Evolutionary conservation across 352 stramenopile genomes (phyloP).

Genomic region (Phytophthora pisi): DNA sequence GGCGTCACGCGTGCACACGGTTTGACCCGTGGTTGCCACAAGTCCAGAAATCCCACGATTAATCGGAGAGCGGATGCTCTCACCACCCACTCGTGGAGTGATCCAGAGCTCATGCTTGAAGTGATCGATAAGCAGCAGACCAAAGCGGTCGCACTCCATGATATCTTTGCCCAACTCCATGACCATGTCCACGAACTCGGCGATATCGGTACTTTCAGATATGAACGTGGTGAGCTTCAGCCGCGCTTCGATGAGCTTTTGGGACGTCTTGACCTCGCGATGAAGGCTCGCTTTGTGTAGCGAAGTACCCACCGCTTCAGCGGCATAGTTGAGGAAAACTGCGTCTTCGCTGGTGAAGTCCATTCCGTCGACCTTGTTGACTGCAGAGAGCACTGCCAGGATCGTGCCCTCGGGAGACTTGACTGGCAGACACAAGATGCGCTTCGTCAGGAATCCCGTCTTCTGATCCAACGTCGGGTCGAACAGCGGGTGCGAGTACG

Average conservation of each 20-base stretch:
- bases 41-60: conserved; percentile 73
- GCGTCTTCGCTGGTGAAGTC: conserved; percentile 74
- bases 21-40: conserved; percentile 63
- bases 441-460: conserved; percentile 63
- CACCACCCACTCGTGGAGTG: conserved; percentile 52
- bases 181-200: conserved; percentile 69
- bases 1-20: conserved; percentile 64
- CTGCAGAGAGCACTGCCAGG: conserved; percentile 65
- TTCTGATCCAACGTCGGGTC: conserved; percentile 73
- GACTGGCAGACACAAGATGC: conserved; percentile 68
- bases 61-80: conserved; percentile 67
- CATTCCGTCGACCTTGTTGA: conserved; percentile 77
- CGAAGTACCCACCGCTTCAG: conserved; percentile 68
- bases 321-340: conserved; percentile 76
- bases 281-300: conserved; percentile 75
- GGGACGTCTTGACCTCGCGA: conserved; percentile 70
- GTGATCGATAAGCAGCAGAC: conserved; percentile 71
- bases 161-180: conserved; percentile 79
- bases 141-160: conserved; percentile 79
- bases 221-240: conserved; percentile 72
- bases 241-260: conserved; percentile 72
- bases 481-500: conserved; percentile 65
- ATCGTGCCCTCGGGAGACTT: conserved; percentile 62
- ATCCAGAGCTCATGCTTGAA: conserved; percentile 85
- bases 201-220: conserved; percentile 62